Evolutionary conservation across 352 stramenopile genomes (phyloP).

Genomic region (Achlya hypogyna): DNA sequence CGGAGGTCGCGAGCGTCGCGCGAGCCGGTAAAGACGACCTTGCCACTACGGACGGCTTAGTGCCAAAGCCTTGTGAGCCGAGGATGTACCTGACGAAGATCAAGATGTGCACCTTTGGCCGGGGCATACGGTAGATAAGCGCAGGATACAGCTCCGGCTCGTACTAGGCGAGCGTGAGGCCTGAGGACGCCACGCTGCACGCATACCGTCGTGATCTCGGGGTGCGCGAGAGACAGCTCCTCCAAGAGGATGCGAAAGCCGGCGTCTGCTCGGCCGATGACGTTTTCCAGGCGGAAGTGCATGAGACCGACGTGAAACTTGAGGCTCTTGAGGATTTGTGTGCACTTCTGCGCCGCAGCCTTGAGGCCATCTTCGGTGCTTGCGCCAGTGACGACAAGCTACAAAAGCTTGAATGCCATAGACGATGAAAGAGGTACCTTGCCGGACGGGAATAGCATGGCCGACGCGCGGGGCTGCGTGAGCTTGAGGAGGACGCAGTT

Average conservation of each 20-base stretch:
- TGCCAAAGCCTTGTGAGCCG: background rate
- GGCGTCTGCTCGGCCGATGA: constrained; percentile 58
- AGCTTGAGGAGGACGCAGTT: constrained; percentile 84
- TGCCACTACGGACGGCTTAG: constrained; percentile 57
- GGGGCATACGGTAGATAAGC: constrained; percentile 96
- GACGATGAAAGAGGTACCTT: constrained; percentile 25
- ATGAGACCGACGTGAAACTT: constrained; percentile 80
- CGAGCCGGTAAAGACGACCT: constrained; percentile 95
- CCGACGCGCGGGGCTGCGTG: constrained; percentile 46
- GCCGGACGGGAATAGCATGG: constrained; percentile 78
- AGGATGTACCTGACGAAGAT: constrained; percentile 90
- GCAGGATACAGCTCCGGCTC: constrained; percentile 99
- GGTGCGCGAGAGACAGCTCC: constrained; percentile 67
- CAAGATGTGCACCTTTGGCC: constrained; percentile 95
- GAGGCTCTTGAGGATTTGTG: constrained; percentile 80
- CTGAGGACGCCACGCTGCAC: background rate
- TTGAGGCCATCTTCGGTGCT: constrained; percentile 69
- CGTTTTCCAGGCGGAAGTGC: constrained; percentile 83
- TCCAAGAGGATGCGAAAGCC: constrained; percentile 76
- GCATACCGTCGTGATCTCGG: constrained; percentile 54
- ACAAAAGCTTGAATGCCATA: background rate
- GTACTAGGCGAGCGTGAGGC: constrained; percentile 62
- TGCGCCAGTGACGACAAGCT: constrained; percentile 64
- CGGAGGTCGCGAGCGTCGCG: constrained; percentile 78
- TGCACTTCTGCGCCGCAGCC: constrained; percentile 62